A percentile compares a stretch with the other conserved stretches of the same genome.
phyloP scores from a whole-genome alignment of 768 basidiomycete species.

The Paxillus involutus region DNA sequence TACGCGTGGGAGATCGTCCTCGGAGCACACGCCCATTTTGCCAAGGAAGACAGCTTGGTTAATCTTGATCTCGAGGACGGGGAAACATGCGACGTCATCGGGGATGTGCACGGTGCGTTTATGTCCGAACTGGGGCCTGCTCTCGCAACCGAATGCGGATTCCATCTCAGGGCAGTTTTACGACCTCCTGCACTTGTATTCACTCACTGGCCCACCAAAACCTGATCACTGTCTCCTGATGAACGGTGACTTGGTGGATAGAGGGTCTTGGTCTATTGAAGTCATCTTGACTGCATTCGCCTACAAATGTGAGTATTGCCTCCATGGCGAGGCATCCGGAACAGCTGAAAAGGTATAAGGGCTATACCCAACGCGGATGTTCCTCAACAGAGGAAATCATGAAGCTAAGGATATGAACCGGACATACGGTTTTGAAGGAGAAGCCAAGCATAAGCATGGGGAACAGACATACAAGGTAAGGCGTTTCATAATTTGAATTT shows the following conservation, averaged over 20 bases:
- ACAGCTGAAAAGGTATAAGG: constrained; percentile 45
- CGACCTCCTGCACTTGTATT: constrained; percentile 85
- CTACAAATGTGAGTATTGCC: constrained; percentile 74
- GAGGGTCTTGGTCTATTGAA: constrained; percentile 94
- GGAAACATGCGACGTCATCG: constrained; percentile 88
- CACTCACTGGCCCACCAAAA: constrained; percentile 81
- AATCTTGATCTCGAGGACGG: constrained; percentile 74
- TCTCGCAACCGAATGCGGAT: constrained; percentile 1
- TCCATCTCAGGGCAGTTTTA: constrained; percentile 80
- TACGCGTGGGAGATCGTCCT: constrained; percentile 96
- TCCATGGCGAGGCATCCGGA: background rate
- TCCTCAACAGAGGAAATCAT: constrained; percentile 95
- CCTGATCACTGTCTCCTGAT: constrained; percentile 85
- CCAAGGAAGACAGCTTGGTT: constrained; percentile 79
- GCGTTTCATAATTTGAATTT: background rate
- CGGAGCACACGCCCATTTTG: constrained; percentile 75
- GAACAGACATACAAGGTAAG: constrained; percentile 89
- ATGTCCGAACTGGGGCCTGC: background rate
- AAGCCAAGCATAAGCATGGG: constrained; percentile 95
- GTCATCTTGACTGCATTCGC: constrained; percentile 92
- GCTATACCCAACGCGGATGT: constrained; percentile 89
- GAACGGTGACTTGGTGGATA: constrained; percentile 96
- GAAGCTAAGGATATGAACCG: constrained; percentile 98
- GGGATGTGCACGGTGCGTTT: constrained; percentile 85
- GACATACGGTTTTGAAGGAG: constrained; percentile 92